Percentiles rank a stretch among this genome's conserved stretches.
Evolutionary conservation across 129 eudicot species (phyloP).

Genomic region (Flaveria trinervia): DNA sequence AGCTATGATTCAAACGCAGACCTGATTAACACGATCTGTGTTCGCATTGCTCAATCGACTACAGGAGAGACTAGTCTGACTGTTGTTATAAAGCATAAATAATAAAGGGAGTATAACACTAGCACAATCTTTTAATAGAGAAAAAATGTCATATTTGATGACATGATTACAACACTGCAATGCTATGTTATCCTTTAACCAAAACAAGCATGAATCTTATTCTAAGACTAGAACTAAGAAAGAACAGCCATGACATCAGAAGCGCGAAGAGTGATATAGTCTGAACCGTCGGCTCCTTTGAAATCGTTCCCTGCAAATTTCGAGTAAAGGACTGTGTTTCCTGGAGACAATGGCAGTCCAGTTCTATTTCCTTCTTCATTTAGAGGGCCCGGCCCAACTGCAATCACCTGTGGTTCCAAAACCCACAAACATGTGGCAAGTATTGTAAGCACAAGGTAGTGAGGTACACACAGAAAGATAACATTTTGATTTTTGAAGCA

Average conservation of each 20-base stretch:
- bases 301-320: conserved; percentile 89
- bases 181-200: conserved; percentile 26
- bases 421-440: conserved; percentile 1
- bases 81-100: not conserved
- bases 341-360: conserved; percentile 54
- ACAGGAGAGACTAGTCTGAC: not conserved
- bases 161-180: conserved; percentile 36
- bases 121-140: not conserved
- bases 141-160: conserved; percentile 30
- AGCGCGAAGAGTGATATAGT: conserved; percentile 67
- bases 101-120: not conserved
- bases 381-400: conserved; percentile 86
- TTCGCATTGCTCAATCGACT: not conserved
- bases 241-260: conserved; percentile 90
- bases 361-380: conserved; percentile 87
- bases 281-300: conserved; percentile 70
- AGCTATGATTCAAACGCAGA: not conserved
- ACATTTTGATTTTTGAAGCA: not conserved
- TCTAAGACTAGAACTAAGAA: conserved; percentile 41
- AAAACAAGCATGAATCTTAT: conserved; percentile 23
- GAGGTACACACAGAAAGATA: not conserved
- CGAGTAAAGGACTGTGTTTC: conserved; percentile 85
- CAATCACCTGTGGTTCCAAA: conserved; percentile 62
- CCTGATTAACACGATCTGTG: not conserved
- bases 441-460: not conserved